phyloP scores from a whole-genome alignment of 2,329 filamentous ascomycete species.

The Trichoderma harzianum region DNA sequence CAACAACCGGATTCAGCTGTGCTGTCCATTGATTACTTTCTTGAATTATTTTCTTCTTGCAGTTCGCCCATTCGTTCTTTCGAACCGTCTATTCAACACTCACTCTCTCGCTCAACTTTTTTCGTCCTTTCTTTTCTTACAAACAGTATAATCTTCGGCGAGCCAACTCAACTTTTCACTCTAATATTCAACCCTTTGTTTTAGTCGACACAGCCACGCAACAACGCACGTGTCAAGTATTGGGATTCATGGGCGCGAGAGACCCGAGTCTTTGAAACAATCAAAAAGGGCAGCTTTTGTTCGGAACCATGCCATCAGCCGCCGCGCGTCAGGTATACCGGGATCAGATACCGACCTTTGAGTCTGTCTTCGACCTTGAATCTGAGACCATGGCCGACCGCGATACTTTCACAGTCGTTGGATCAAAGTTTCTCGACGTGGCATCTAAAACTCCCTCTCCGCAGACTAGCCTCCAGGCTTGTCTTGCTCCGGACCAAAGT shows the following conservation, averaged over 20 bases:
- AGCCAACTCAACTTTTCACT: background rate
- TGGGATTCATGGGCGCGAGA: background rate
- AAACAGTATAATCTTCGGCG: background rate
- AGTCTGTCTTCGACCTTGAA: conserved; percentile 70
- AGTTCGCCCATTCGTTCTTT: conserved; percentile 23
- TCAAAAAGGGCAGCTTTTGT: background rate
- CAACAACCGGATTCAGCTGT: conserved; percentile 48
- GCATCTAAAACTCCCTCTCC: conserved; percentile 39
- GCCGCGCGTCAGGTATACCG: conserved; percentile 60
- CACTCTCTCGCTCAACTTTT: conserved; percentile 10
- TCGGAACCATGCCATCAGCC: conserved; percentile 57
- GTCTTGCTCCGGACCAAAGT: conserved; percentile 45
- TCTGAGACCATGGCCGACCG: conserved; percentile 52
- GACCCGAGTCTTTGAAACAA: background rate
- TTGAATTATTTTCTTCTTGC: conserved; percentile 19
- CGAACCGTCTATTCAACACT: conserved; percentile 20
- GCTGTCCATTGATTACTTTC: conserved; percentile 41
- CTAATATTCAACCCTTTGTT: background rate
- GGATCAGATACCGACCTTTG: conserved; percentile 71
- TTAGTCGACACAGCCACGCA: background rate
- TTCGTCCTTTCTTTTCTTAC: conserved; percentile 21
- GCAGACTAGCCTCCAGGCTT: conserved; percentile 37
- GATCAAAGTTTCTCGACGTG: conserved; percentile 51
- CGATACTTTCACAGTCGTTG: conserved; percentile 52
- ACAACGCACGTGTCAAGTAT: background rate